These are phyloP conservation scores for Penicillium cataractarum DNA, from an alignment of 495 filamentous ascomycete genomes.

Conservation along the genomic window DNA sequence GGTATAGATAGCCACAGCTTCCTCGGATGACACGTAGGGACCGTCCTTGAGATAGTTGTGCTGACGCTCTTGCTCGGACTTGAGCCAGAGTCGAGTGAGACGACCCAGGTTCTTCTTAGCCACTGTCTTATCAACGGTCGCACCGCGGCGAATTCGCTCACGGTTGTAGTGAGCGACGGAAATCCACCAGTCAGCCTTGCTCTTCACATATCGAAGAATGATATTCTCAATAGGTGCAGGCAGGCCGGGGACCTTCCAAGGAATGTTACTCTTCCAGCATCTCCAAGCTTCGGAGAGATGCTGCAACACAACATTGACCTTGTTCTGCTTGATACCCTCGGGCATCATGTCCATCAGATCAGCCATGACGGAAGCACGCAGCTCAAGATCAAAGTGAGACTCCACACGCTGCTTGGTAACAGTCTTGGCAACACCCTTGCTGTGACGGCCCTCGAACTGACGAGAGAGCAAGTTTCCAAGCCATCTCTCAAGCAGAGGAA, in stretches of 20 bases:
- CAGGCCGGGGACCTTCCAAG: conserved; percentile 97
- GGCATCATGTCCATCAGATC: conserved; percentile 99
- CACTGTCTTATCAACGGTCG: conserved; percentile 98
- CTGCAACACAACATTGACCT: conserved; percentile 97
- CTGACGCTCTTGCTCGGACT: conserved; percentile 97
- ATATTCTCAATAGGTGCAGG: conserved; percentile 98
- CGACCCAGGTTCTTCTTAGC: conserved; percentile 99
- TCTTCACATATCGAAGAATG: conserved; percentile 96
- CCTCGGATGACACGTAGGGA: conserved; percentile 96
- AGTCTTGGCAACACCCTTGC: conserved; percentile 98
- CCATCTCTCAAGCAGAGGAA: conserved; percentile 96
- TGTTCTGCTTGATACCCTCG: conserved; percentile 98
- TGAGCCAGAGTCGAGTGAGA: conserved; percentile 93
- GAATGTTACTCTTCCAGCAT: conserved; percentile 99
- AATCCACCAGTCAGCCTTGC: conserved; percentile 99
- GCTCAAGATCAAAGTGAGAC: conserved; percentile 97
- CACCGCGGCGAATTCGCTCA: conserved; percentile 92
- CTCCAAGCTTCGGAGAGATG: conserved; percentile 98
- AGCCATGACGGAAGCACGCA: conserved; percentile 97
- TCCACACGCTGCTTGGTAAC: conserved; percentile 99
- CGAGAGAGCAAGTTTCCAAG: conserved; percentile 94
- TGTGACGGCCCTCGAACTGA: conserved; percentile 98
- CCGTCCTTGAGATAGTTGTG: conserved; percentile 99
- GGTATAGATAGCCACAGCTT: conserved; percentile 98
- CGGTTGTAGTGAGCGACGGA: conserved; percentile 98